Conservation (phyloP, 176 grass and related monocot species). For the Tillandsia leiboldiana region DNA sequence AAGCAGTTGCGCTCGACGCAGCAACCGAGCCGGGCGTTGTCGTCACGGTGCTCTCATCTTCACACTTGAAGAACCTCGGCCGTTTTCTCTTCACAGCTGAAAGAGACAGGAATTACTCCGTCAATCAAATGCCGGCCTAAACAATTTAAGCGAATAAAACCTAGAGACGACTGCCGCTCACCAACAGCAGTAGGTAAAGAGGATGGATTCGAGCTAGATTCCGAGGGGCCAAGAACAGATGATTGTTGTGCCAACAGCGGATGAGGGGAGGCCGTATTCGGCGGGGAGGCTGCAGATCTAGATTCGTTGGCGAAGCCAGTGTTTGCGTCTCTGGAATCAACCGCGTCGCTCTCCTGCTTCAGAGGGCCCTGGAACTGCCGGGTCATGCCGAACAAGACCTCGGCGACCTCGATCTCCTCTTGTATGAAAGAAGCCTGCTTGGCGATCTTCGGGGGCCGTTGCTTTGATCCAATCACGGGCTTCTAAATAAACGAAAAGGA, state of each 20-base stretch:
- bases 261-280: conserved; percentile 26
- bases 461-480: conserved; percentile 31
- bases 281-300: conserved; percentile 63
- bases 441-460: conserved; percentile 37
- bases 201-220: conserved; percentile 39
- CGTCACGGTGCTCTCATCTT: conserved; percentile 29
- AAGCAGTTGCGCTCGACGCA: conserved; percentile 37
- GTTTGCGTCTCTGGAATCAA: conserved; percentile 34
- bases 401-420: conserved; percentile 97
- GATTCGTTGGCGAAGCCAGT: conserved; percentile 16
- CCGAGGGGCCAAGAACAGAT: conserved; percentile 33
- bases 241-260: conserved; percentile 23
- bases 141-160: background rate
- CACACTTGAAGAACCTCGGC: conserved; percentile 69
- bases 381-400: conserved; percentile 87
- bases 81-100: conserved; percentile 83
- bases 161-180: background rate
- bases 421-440: conserved; percentile 77
- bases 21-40: background rate
- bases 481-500: conserved; percentile 36
- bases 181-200: conserved; percentile 42
- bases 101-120: background rate
- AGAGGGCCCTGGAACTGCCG: conserved; percentile 58
- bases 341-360: conserved; percentile 55
- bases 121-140: background rate